Conservation (phyloP, 2,329 filamentous ascomycete species). For the Verticillium tricorpus region DNA sequence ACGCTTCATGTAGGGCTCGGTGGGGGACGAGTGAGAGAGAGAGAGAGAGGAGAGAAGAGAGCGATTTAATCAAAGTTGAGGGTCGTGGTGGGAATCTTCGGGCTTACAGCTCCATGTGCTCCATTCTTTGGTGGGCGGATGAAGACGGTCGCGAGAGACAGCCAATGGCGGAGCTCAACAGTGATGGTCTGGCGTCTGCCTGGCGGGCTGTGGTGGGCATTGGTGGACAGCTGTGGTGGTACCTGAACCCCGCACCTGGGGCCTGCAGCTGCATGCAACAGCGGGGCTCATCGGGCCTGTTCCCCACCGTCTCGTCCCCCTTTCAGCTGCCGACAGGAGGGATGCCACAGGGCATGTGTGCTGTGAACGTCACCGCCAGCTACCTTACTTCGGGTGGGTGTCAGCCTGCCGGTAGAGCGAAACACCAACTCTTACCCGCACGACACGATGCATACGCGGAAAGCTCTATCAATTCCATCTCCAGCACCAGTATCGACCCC, state of each 20-base stretch:
- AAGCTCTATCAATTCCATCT: too few relatives aligned
- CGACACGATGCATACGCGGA: too few relatives aligned
- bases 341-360: too few relatives aligned
- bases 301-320: not conserved
- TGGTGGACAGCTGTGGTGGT: not conserved
- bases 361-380: too few relatives aligned
- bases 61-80: not conserved
- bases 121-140: not conserved
- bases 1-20: not conserved
- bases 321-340: not conserved
- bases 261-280: not conserved
- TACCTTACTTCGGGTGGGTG: too few relatives aligned
- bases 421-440: too few relatives aligned
- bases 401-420: too few relatives aligned
- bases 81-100: not conserved
- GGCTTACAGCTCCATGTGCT: not conserved
- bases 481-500: too few relatives aligned
- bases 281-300: too few relatives aligned
- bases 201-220: not conserved
- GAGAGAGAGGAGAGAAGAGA: not conserved
- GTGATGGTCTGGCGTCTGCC: not conserved
- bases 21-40: not conserved
- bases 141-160: not conserved
- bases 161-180: not conserved
- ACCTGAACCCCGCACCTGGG: not conserved